Evolutionary conservation across 208 protist genomes (phyloP).

Genomic region (Acanthamoeba triangularis): DNA sequence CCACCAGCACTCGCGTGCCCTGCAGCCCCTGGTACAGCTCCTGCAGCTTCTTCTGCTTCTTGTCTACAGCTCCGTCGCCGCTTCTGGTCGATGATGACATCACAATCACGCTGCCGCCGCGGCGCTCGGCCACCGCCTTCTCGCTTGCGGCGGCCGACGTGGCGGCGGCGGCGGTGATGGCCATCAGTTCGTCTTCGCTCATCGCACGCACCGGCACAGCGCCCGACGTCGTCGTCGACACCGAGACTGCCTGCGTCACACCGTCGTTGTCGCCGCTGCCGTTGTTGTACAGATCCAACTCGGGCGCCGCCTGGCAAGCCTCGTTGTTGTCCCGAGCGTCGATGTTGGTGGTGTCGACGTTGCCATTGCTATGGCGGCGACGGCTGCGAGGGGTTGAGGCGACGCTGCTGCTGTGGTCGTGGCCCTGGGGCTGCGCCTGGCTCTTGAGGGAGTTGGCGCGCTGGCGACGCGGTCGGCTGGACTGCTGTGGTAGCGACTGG

Average conservation of each 20-base stretch:
- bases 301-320: too few species aligned
- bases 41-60: background rate
- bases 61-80: background rate
- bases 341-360: too few species aligned
- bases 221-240: background rate
- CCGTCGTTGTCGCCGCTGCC: background rate
- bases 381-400: too few species aligned
- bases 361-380: too few species aligned
- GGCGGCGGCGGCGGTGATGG: background rate
- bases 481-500: background rate
- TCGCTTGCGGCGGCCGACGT: background rate
- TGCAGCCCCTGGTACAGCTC: background rate
- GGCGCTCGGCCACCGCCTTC: background rate
- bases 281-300: background rate
- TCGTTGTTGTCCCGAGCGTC: too few species aligned
- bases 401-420: too few species aligned
- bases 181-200: background rate
- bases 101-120: conserved; percentile 12
- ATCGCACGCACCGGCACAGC: background rate
- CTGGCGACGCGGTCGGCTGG: background rate
- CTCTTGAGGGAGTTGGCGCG: background rate
- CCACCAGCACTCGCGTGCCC: conserved; percentile 16
- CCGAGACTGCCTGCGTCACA: too few species aligned
- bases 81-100: background rate
- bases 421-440: too few species aligned